Conservation (phyloP, 2,329 filamentous ascomycete genomes). For the Fusarium redolens region DNA sequence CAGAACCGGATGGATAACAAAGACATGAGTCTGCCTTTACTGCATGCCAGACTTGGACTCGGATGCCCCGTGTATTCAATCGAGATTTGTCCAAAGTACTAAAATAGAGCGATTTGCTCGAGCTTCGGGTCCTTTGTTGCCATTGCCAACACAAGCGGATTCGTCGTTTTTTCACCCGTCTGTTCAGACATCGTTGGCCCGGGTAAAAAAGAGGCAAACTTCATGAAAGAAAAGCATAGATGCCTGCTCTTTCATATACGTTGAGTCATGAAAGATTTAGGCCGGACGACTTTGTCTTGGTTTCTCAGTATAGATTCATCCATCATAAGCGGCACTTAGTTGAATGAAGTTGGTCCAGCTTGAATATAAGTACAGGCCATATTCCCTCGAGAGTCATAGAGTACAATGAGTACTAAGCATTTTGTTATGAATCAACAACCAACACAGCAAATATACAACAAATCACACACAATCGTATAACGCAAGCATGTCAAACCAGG, state of each 20-base stretch:
- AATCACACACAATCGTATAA: background rate
- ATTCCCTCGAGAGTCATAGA: too few species aligned
- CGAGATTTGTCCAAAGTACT: background rate
- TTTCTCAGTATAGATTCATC: too few species aligned
- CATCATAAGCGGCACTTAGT: too few species aligned
- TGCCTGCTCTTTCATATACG: background rate
- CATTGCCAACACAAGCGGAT: background rate
- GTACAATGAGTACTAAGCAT: too few species aligned
- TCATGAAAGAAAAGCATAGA: background rate
- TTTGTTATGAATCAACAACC: background rate
- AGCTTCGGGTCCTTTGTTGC: background rate
- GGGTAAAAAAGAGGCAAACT: background rate
- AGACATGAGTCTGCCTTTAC: background rate
- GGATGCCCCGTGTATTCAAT: background rate
- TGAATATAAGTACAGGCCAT: background rate
- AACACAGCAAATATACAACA: background rate
- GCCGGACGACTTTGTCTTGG: too few species aligned
- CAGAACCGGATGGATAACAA: background rate
- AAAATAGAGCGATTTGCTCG: background rate
- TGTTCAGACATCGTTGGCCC: background rate
- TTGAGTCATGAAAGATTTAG: background rate
- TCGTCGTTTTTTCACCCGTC: background rate
- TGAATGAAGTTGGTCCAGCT: background rate
- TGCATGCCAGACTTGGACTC: background rate
- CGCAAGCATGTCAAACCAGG: background rate